These are phyloP conservation scores for Pseudogymnoascus sp. DNA, from an alignment of 2,329 filamentous ascomycete species.

Conservation along the genomic window DNA sequence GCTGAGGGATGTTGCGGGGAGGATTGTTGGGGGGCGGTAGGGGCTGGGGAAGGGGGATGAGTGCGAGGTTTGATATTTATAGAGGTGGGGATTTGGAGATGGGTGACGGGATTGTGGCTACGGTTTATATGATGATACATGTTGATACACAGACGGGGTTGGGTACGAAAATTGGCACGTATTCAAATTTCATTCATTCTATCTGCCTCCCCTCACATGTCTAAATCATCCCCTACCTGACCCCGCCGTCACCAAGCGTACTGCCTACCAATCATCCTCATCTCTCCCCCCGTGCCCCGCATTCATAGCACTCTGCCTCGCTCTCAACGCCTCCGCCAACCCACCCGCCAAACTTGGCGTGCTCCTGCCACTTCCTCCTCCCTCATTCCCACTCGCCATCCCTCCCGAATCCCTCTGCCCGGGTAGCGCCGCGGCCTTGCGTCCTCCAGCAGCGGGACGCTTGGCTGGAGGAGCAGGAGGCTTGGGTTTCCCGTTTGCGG, in stretches of 20 bases:
- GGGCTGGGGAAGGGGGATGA: not conserved
- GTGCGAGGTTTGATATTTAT: too few species aligned
- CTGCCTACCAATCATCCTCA: constrained; percentile 29
- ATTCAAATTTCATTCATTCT: constrained; percentile 2
- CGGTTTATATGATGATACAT: too few species aligned
- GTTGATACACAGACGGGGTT: too few species aligned
- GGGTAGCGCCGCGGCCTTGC: constrained; percentile 62
- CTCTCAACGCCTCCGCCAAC: constrained; percentile 70
- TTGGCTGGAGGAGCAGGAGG: constrained; percentile 54
- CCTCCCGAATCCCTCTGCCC: constrained; percentile 62
- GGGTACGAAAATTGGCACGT: too few species aligned
- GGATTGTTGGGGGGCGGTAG: constrained; percentile 17
- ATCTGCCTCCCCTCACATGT: not conserved
- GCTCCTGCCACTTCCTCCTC: constrained; percentile 47
- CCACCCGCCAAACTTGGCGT: constrained; percentile 66
- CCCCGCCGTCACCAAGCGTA: not conserved
- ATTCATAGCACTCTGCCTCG: constrained; percentile 70
- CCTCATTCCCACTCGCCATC: constrained; percentile 50
- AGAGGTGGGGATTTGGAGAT: too few species aligned
- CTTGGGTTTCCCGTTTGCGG: constrained; percentile 33
- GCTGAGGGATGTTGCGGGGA: constrained; percentile 18
- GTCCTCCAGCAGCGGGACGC: constrained; percentile 59
- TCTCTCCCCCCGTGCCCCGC: constrained; percentile 51
- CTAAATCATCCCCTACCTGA: not conserved
- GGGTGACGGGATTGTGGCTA: too few species aligned